These are phyloP conservation scores for Backusella westeae DNA, from an alignment of 192 early-diverging fungal genomes.

Conservation along the genomic window DNA sequence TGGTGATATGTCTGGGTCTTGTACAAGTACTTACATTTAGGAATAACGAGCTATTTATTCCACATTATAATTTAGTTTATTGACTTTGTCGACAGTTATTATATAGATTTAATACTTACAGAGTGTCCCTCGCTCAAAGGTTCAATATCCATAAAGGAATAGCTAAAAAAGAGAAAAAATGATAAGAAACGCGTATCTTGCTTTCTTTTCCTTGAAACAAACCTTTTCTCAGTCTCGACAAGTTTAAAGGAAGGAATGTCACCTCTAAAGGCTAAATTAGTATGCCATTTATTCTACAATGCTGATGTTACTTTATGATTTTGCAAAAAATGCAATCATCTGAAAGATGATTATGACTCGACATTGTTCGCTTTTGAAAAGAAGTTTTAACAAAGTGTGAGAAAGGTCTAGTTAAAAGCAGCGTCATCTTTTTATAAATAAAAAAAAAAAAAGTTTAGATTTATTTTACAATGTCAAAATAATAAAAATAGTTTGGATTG, in stretches of 20 bases:
- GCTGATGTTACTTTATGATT: slow-evolving; percentile 56
- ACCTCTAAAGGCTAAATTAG: slow-evolving; percentile 36
- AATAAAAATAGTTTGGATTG: not conserved
- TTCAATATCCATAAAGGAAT: slow-evolving; percentile 81
- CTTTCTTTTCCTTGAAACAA: not conserved
- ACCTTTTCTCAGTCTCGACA: slow-evolving; percentile 76
- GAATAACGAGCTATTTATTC: slow-evolving; percentile 57
- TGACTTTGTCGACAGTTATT: not conserved
- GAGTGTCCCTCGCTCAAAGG: slow-evolving; percentile 75
- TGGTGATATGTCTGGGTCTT: not conserved
- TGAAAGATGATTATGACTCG: slow-evolving; percentile 34
- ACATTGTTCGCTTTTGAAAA: slow-evolving; percentile 9
- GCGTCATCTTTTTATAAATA: slow-evolving; percentile 2
- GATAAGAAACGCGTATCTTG: not conserved
- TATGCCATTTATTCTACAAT: not conserved
- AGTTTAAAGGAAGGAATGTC: slow-evolving; percentile 83
- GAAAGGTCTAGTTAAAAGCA: not conserved
- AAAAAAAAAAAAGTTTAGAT: not conserved
- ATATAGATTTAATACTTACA: slow-evolving; percentile 30
- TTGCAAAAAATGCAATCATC: slow-evolving; percentile 88
- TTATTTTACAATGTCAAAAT: not conserved
- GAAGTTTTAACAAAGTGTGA: slow-evolving; percentile 3
- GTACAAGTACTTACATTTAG: slow-evolving; percentile 53
- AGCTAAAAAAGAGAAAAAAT: slow-evolving; percentile 29
- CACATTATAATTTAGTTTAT: not conserved